Base-by-base conservation (phyloP, 805 yeast species). In the Ogataea pini region DNA sequence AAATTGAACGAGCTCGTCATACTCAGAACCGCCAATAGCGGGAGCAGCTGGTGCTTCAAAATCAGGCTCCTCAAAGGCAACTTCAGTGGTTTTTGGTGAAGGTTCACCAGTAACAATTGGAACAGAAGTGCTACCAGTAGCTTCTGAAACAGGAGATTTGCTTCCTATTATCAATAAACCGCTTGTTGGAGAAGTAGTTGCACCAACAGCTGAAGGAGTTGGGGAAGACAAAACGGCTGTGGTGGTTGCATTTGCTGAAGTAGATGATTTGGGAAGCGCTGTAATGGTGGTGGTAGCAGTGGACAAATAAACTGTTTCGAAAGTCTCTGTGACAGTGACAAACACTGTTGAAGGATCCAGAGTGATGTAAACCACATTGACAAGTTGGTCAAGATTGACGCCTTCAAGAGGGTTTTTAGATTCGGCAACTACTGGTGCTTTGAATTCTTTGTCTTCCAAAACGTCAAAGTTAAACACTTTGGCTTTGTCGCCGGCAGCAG, bases 331-430 rank as follows among this genome's bases (percentile, higher is more conserved):
- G 32, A 61, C 57, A 0, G 67, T 62, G 19, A 60, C 50, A 41
- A 36, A 56, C 28, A 63, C 55, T 1, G 65, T 62, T 1, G 52
- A 42, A 27, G 64, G 62, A 4, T 52, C 55, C 13, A 58, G 36
- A 1, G 68, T 62, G 20, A 61, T 52, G 52, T 60, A 62, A 12
- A 64, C 57, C 20, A 55, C 60, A 36, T 56, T 60, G 27, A 57
- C 58, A 14, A 51, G 41, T 36, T 56, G 57, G 42, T 56, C 58
- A 8, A 56, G 51, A 37, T 56, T 51, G 36, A 56, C 47, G 3
- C 53, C 56, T 17, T 47, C 54, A 7, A 48, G 43, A 3, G 50
- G 48, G 47, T 47, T 50, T 22, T 27, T 39, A 16, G 50, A 14
- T 10, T 45, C 54, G 16, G 32, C 46, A 5, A 27, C 48, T 13